These are phyloP conservation scores for Ogataea corticis DNA, from an alignment of 805 yeast genomes.

Conservation along the genomic window DNA sequence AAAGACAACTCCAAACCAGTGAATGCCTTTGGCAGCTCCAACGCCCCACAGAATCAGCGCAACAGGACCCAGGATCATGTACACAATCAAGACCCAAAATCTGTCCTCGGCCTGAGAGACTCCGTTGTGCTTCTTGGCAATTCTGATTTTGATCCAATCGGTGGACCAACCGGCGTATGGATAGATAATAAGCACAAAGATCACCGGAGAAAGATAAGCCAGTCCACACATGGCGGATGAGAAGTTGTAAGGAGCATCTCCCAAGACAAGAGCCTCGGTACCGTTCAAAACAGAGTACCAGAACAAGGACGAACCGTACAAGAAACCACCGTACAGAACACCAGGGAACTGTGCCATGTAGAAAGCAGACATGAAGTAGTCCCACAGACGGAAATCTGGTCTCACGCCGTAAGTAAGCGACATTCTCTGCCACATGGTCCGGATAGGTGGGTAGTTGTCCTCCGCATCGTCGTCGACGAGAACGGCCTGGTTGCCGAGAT, in stretches of 20 bases:
- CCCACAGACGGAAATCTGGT: slow-evolving; percentile 30
- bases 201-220: slow-evolving; percentile 52
- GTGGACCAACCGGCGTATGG: slow-evolving; percentile 49
- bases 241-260: slow-evolving; percentile 53
- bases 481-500: slow-evolving; percentile 32
- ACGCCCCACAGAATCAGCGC: slow-evolving; percentile 64
- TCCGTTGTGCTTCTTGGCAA: slow-evolving; percentile 53
- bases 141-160: slow-evolving; percentile 49
- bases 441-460: slow-evolving; percentile 30
- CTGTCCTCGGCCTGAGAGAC: slow-evolving; percentile 58
- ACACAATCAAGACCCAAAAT: slow-evolving; percentile 49
- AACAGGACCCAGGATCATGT: slow-evolving; percentile 51
- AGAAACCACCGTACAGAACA: slow-evolving; percentile 60
- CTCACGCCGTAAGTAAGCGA: slow-evolving; percentile 41
- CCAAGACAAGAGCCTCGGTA: slow-evolving; percentile 44
- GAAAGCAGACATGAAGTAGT: slow-evolving; percentile 38
- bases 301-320: slow-evolving; percentile 49
- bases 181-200: slow-evolving; percentile 45
- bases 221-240: slow-evolving; percentile 48
- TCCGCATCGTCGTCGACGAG: slow-evolving; percentile 25
- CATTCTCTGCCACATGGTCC: slow-evolving; percentile 44
- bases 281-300: slow-evolving; percentile 52
- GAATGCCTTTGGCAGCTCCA: slow-evolving; percentile 54
- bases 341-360: slow-evolving; percentile 49
- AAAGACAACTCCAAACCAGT: slow-evolving; percentile 56